Base-by-base conservation (phyloP, 169 alveolate genomes). In the Plasmodium inui region DNA sequence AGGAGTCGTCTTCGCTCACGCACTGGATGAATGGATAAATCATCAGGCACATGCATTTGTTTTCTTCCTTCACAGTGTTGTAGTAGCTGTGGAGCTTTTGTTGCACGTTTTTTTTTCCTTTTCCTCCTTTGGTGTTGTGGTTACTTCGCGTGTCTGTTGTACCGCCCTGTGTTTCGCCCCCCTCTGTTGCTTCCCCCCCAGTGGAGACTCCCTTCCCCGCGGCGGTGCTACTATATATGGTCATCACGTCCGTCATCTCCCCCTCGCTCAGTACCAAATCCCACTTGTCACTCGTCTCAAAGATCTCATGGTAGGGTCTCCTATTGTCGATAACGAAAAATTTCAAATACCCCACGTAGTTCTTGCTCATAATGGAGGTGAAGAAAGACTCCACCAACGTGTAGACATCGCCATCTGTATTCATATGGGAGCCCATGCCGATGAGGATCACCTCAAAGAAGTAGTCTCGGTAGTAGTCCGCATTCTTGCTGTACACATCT, bases 261-360 rank as follows among this genome's bases (percentile, higher is more conserved):
- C 22, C 22, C 17, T 85, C 93, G 37, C 67, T 85, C 26, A 85
- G 26, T 12, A 85, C 93, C 30, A 85, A 34, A n/a, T 85, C 86
- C 93, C 93, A 85, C 61, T 67, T 85, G 34, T 73, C 76, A 85
- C 67, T 74, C 7, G 46, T 76, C 14, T n/a, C 44, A 67, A 85
- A 85, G 9, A 85, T 85, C 41, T 85, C 93, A 53, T 85, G 78
- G 32, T 74, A 85, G 3, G 93, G 93, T 7, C 93, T 30, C 44
- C 79, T 85, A 85, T 85, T 85, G 8, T 85, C 93, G 39, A 85
- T 74, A 53, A 85, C 93, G 41, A 73, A 85, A 74, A 85, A 85
- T 50, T 85, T 85, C n/a, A 85, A 74, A 22, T 85, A 85, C 12
- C 61, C 93, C 2, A 53, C 57, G 34, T 85, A 85, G 28, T 50